Conservation (phyloP, 2,329 filamentous ascomycete genomes). For the Lojkania enalia region DNA sequence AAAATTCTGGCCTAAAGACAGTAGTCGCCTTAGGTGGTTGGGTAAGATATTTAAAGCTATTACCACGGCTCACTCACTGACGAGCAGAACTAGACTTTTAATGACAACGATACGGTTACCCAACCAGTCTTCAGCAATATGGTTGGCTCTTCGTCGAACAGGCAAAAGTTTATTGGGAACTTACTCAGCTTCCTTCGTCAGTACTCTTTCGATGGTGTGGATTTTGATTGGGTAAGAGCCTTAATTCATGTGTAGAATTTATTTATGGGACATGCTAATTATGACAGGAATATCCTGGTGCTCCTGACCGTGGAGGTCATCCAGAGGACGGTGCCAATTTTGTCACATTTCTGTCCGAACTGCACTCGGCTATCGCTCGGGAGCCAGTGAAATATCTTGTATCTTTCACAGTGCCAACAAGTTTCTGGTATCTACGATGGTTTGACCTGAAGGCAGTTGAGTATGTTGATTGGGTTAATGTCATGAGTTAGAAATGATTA, state of each 20-base stretch:
- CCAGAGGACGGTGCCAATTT: slow-evolving; percentile 32
- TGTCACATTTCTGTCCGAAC: slow-evolving; percentile 9
- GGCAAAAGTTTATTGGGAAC: slow-evolving; percentile 37
- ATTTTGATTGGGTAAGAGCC: slow-evolving; percentile 50
- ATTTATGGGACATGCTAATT: too few species aligned
- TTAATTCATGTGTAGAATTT: background rate
- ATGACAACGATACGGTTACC: background rate
- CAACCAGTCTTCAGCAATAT: slow-evolving; percentile 1
- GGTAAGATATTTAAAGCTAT: background rate
- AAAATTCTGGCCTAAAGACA: background rate
- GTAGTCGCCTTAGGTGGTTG: background rate
- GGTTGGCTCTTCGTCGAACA: slow-evolving; percentile 11
- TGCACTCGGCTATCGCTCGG: background rate
- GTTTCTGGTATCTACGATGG: slow-evolving; percentile 18
- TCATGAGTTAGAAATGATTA: slow-evolving; percentile 50
- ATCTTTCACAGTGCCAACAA: slow-evolving; percentile 12
- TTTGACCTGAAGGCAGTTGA: slow-evolving; percentile 8
- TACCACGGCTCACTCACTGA: background rate
- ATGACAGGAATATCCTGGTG: slow-evolving; percentile 21
- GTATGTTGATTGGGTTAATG: slow-evolving; percentile 44
- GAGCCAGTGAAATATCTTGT: slow-evolving; percentile 4
- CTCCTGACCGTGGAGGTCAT: slow-evolving; percentile 39
- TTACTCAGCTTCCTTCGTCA: slow-evolving; percentile 43
- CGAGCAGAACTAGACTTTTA: background rate
- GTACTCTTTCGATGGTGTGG: slow-evolving; percentile 47